Base-by-base conservation (phyloP, 1,284 basidiomycete genomes). In the Hypsizygus ulmarius region DNA sequence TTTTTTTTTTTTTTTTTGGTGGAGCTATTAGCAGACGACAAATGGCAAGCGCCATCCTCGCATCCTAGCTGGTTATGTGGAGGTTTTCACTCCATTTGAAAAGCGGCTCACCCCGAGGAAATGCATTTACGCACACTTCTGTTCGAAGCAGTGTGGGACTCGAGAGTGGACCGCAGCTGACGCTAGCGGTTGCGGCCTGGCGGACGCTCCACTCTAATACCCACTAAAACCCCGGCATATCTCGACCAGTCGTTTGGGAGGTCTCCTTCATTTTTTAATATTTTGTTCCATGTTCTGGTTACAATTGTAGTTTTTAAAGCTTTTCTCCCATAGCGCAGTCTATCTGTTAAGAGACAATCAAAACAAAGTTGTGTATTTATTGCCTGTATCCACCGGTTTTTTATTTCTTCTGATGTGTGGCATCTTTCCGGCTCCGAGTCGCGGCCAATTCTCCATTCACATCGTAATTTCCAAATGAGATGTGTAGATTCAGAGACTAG, bases 151-250 rank as follows among this genome's bases (percentile, higher is more conserved):
- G 28, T 42, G 40, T 42, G 40, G 40, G 28, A 19, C 40, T 42
- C 11, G 29, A 16, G 14, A 14, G 3, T 19, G 16, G 16, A 11
- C 28, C 18, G 21, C 21, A 25, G 21, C 21, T 25, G 3, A 16
- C 16, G 16, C 27, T 18, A 29, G 28, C 16, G 19, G 16, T 19
- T 42, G 3, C 28, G 15, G 6, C 40, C 12, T 3, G 5, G 30
- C 27, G 30, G 27, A n/a, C 11, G 27, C 11, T 12, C 28, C 10
- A 19, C 29, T 6, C 33, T 19, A 32, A 36, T 43, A 36, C 42
- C 32, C 42, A 43, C 42, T 43, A 43, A 43, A 43, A 43, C 10
- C 42, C 32, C 33, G 42, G 42, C 12, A 14, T 27, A 32, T 35
- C 33, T 34, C 14, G 18, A 25, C 42, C 30, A 43, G 15, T 43